These are phyloP conservation scores for Apiotrichum mycotoxinovorans DNA, from an alignment of 1,284 basidiomycete species.

Conservation along the genomic window DNA sequence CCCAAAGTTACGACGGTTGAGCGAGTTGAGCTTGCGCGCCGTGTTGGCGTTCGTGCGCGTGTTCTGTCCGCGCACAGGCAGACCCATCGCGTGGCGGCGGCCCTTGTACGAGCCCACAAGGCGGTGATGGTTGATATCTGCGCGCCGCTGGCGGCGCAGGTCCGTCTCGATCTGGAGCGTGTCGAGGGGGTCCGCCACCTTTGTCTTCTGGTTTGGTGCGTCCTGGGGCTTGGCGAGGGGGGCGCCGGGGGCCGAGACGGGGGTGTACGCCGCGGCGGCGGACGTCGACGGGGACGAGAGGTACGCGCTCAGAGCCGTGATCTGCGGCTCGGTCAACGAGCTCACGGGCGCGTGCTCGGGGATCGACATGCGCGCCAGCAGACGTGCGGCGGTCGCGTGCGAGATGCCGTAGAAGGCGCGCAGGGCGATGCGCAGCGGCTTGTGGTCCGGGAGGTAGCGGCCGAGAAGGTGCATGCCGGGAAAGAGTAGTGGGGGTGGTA, in stretches of 20 bases:
- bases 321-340: constrained; percentile 53
- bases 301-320: constrained; percentile 55
- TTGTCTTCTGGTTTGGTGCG: not conserved
- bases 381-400: constrained; percentile 49
- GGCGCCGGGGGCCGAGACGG: constrained; percentile 36
- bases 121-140: constrained; percentile 55
- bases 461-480: constrained; percentile 51
- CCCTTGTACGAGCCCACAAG: constrained; percentile 55
- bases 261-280: constrained; percentile 34
- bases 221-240: constrained; percentile 1
- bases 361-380: constrained; percentile 55
- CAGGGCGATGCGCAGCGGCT: constrained; percentile 54
- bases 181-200: constrained; percentile 46
- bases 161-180: constrained; percentile 56
- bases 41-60: constrained; percentile 55
- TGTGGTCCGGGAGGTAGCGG: constrained; percentile 52
- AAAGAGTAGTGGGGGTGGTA: not conserved
- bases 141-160: constrained; percentile 51
- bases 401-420: constrained; percentile 56
- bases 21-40: constrained; percentile 54
- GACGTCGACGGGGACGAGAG: constrained; percentile 54
- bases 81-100: constrained; percentile 53
- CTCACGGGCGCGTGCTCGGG: constrained; percentile 50
- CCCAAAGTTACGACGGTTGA: constrained; percentile 38
- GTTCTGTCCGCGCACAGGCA: constrained; percentile 57